Base-by-base conservation (phyloP, 2,329 filamentous ascomycete species). In the Beauveria varroae region DNA sequence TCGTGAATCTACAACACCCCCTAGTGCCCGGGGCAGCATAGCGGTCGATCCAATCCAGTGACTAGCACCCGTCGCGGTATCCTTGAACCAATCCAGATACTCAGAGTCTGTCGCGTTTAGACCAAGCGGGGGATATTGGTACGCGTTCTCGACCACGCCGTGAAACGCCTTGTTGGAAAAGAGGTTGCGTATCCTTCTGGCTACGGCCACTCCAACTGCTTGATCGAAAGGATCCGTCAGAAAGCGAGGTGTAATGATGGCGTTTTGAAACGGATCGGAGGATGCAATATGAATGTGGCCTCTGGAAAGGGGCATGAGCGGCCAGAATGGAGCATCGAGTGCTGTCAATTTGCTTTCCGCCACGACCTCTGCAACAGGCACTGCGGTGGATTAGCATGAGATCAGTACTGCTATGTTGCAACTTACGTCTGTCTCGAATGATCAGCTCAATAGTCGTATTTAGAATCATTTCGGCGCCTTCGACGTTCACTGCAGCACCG, bases 11-110 rank as follows among this genome's bases (percentile, higher is more conserved):
- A 67, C 66, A 22, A 68, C 67, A 10, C 65, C 67, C 1, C 66
- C 67, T 12, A 68, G 44, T 1, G 66, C 49, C 30, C 63, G 62
- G 8, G 67, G 67, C 49, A 68, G 59, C 66, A 67, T 68, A 10
- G 67, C 65, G 3, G 66, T 68, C 18, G 65, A 50, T n/a, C 66
- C 66, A 10, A 68, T 51, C 68, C 68, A 68, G 54, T 69, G 68
- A 20, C 64, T 66, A 6, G 68, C 65, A 3, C 64, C 64, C n/a
- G 18, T 18, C 10, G 28, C 60, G 0, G 57, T 60, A 0, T 58
- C 44, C 2, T 52, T 50, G 3, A 64, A 62, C 67, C 66, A 68
- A 0, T 26, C 57, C 12, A 68, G 54, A 53, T 66, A 68, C 43
- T 68, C 64, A 1, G 61, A 51, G 51, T 68, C 64, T 1, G 63